Base-by-base conservation (phyloP, 2,329 filamentous ascomycete species). In the Penicillium sp. region DNA sequence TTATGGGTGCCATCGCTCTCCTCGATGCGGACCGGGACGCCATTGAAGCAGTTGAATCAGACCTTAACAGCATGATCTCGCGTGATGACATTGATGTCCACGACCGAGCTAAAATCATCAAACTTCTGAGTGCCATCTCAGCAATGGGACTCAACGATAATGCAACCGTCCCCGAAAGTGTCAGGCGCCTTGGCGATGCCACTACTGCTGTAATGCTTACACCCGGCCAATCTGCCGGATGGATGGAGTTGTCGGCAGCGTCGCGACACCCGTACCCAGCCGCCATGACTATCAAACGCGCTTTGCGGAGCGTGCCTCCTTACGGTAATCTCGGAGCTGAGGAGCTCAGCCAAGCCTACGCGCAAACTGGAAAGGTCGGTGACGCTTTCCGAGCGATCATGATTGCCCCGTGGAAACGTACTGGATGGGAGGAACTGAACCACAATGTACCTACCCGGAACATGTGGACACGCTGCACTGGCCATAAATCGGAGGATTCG, bases 1-100 rank as follows among this genome's bases (percentile, higher is more conserved):
- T 97, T 4, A 81, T 99, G 0, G 93, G 92, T 0, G 87, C 91
- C 3, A 90, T 97, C 64, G 91, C 91, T 0, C 80, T 95, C 3
- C 76, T 97, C 0, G 91, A 96, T 58, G 82, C 86, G 17, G 93
- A 97, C 68, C 79, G 82, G 21, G 91, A 95, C 64, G 89, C 87
- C 2, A 78, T 93, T 9, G 89, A 91, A 55, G 93, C 92, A 0
- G 92, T 96, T 0, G 81, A 86, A 3, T 85, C 89, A 7, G 91
- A 96, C 70, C 82, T 99, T 12, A 82, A 91, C 47, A 80, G 78
- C 2, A 81, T 97, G 47, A 85, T 91, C 33, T 89, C 86, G 0
- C 86, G 84, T 52, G 84, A 89, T 51, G 81, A 81, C 49, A 80
- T 92, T 3, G 82, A 81, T 5, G 79, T 84, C 2, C 73, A 80